Evolutionary conservation across 352 stramenopile genomes (phyloP).

Genomic region (Elongisporangium anandrum): DNA sequence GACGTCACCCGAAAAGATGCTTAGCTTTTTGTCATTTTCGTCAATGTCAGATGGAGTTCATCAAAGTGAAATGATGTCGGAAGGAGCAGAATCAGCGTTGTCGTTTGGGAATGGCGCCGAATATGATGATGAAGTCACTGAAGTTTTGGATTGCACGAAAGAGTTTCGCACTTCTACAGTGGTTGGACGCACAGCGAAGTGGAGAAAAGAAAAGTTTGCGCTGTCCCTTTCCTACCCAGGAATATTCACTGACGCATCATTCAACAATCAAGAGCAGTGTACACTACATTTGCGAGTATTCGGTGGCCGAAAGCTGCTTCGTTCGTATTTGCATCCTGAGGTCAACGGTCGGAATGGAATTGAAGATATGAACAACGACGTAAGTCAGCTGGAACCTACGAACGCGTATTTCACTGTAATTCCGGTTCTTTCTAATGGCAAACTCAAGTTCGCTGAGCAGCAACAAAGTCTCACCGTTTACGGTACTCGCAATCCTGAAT

Average conservation of each 20-base stretch:
- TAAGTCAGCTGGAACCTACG: constrained; percentile 12
- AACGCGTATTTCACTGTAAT: constrained; percentile 74
- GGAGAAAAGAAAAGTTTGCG: constrained; percentile 60
- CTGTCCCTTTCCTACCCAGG: constrained; percentile 61
- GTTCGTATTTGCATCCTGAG: constrained; percentile 5
- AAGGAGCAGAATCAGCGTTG: neutral
- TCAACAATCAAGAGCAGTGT: constrained; percentile 23
- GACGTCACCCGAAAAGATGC: constrained; percentile 34
- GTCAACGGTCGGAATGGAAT: neutral
- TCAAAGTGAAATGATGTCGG: constrained; percentile 13
- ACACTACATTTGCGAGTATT: constrained; percentile 44
- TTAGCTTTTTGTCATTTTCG: constrained; percentile 48
- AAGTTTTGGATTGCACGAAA: constrained; percentile 30
- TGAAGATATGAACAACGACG: constrained; percentile 9
- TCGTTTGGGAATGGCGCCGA: constrained; percentile 6
- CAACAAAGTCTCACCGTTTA: constrained; percentile 72
- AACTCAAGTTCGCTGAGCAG: constrained; percentile 31
- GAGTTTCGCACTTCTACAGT: constrained; percentile 37
- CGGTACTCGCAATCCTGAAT: constrained; percentile 46
- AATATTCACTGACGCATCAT: constrained; percentile 43
- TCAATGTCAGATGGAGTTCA: constrained; percentile 28
- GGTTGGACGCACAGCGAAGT: constrained; percentile 25
- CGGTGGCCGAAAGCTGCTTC: constrained; percentile 33
- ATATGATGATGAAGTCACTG: constrained; percentile 43
- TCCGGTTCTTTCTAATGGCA: constrained; percentile 39